Evolutionary conservation across 192 early-diverging fungal species (phyloP), one percentile per base, ranked within the genome.

Genomic region (Mortierella claussenii): DNA sequence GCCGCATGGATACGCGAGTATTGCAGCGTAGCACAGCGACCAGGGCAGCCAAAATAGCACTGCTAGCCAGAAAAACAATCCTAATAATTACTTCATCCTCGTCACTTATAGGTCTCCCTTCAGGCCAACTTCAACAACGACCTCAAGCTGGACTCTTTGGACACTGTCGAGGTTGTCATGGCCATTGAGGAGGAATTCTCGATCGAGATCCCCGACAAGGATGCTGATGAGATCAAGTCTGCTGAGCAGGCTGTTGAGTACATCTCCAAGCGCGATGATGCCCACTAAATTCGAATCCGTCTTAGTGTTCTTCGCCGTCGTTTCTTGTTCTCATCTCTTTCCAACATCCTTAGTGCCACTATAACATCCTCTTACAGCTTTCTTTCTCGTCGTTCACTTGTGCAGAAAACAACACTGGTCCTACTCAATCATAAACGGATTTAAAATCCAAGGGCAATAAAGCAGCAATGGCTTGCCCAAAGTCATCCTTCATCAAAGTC

Each of bases 151-250:
- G 98, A 99, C 82, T 93, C 91, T 78, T 87, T 99, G 60, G 98
- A 98, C 83, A 93, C 95, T 51, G 96, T 99, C 26, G 98, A 99
- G 84, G 94, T 99, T 54, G 96, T 97, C 55, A 98, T 99, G 96
- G 96, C 97, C 58, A 92, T 99, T 65, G 37, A 40, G 37, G 37
- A 40, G 37, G 37, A 40, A 40, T 40, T 40, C 37, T 40, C 37
- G 37, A 40, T 40, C 60, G 98, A 99, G 84, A 92, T 99, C 75
- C 90, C 94, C 53, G 98, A 99, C 71, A 92, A 94, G 81, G 96
- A 95, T 65, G 96, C 96, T 49, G 98, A 99, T 81, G 90, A 95
- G 76, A 98, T 99, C 84, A 85, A 91, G 79, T 95, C 89, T 49
- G 89, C 94, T 27, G 82, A 87, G 58, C 88, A 97, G 69, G 98